Percentiles rank a stretch among this genome's conserved stretches.
phyloP scores from a whole-genome alignment of 495 filamentous ascomycete species.

The Rusavskia elegans region DNA sequence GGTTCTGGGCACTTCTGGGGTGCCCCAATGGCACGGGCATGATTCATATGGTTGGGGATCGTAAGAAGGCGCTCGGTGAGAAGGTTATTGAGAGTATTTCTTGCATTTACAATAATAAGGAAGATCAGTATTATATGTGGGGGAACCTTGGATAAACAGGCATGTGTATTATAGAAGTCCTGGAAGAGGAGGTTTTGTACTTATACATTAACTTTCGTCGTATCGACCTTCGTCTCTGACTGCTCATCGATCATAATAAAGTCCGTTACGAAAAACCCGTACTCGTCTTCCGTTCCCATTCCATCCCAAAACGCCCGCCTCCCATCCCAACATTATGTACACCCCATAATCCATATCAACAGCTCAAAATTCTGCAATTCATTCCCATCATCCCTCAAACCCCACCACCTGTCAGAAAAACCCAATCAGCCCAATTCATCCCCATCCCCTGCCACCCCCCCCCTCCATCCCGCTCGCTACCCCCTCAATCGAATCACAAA shows the following conservation, averaged over 20 bases:
- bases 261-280: too few species aligned
- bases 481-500: too few species aligned
- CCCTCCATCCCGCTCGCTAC: too few species aligned
- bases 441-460: too few species aligned
- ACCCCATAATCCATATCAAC: too few species aligned
- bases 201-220: neutral
- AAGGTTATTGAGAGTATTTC: neutral
- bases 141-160: neutral
- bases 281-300: neutral
- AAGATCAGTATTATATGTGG: slow-evolving; percentile 2
- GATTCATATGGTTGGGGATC: slow-evolving; percentile 1
- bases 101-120: neutral
- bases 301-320: neutral
- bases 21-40: slow-evolving; percentile 1
- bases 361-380: too few species aligned
- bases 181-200: too few species aligned
- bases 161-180: neutral
- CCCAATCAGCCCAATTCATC: too few species aligned
- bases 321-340: neutral
- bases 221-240: neutral
- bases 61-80: neutral
- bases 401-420: too few species aligned
- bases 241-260: too few species aligned
- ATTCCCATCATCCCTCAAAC: too few species aligned
- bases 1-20: slow-evolving; percentile 1